These are phyloP conservation scores for Phytopythium oedochilum DNA, from an alignment of 352 stramenopile genomes.

Conservation along the genomic window DNA sequence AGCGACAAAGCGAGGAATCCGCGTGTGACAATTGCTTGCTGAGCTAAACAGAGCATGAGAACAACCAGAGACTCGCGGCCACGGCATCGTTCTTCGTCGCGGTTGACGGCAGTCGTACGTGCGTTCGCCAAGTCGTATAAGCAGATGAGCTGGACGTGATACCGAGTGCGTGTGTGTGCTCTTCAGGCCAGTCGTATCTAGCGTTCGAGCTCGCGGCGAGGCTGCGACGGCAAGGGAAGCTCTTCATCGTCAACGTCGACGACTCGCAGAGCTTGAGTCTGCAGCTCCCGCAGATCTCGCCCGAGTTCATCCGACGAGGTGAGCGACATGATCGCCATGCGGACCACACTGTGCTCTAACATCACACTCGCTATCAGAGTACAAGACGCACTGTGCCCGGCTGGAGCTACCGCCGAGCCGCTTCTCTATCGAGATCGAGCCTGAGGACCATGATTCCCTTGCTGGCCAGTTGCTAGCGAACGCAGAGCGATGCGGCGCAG, in stretches of 20 bases:
- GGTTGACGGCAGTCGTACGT: constrained; percentile 67
- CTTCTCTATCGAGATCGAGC: constrained; percentile 18
- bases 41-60: constrained; percentile 23
- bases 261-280: constrained; percentile 37
- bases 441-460: background rate
- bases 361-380: too few relatives aligned
- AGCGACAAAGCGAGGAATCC: background rate
- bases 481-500: constrained; percentile 12
- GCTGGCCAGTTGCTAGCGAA: constrained; percentile 31
- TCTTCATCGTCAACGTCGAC: constrained; percentile 42
- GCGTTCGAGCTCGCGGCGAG: constrained; percentile 46
- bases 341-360: background rate
- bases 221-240: constrained; percentile 38
- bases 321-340: background rate
- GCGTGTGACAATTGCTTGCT: background rate
- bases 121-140: too few relatives aligned
- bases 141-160: too few relatives aligned
- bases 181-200: constrained; percentile 52
- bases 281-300: constrained; percentile 53
- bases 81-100: constrained; percentile 45
- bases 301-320: constrained; percentile 57
- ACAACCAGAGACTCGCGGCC: constrained; percentile 30
- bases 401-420: constrained; percentile 35
- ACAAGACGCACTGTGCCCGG: constrained; percentile 35
- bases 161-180: too few relatives aligned